A percentile compares a stretch with the other conserved stretches of the same genome.
phyloP scores from a whole-genome alignment of 108 stramenopile genomes.

The Fistulifera solaris region DNA sequence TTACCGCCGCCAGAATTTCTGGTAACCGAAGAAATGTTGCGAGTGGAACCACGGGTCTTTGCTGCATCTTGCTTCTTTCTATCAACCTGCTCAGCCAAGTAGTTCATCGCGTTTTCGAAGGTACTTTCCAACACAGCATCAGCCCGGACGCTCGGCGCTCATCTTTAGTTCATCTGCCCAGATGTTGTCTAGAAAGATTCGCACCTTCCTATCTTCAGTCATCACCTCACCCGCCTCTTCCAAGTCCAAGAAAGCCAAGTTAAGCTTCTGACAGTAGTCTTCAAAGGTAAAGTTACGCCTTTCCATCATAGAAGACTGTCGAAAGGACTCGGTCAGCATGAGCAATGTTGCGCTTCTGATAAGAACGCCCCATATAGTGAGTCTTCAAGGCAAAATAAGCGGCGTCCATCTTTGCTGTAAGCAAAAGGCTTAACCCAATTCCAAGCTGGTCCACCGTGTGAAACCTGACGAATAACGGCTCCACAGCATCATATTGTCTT shows the following conservation, averaged over 20 bases:
- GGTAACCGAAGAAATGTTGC: background rate
- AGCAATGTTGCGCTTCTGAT: background rate
- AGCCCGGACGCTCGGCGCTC: background rate
- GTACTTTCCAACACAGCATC: background rate
- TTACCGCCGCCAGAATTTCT: background rate
- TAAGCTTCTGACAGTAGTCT: constrained; percentile 1
- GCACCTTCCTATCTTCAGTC: constrained; percentile 12
- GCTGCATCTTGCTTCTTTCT: background rate
- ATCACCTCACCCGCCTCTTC: constrained; percentile 10
- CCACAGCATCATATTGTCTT: constrained; percentile 16
- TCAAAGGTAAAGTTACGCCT: constrained; percentile 22
- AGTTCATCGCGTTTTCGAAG: background rate
- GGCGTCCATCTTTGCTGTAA: constrained; percentile 11
- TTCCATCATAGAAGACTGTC: constrained; percentile 10
- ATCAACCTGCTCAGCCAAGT: background rate
- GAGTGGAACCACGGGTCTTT: background rate
- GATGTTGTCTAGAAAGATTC: constrained; percentile 9
- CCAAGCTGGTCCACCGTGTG: constrained; percentile 11
- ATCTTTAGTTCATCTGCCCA: background rate
- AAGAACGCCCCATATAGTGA: constrained; percentile 11
- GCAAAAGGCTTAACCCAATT: constrained; percentile 7
- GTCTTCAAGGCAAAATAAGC: constrained; percentile 19
- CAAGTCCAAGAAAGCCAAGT: constrained; percentile 11
- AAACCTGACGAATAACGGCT: constrained; percentile 7
- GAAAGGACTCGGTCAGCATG: constrained; percentile 5